A percentile compares a stretch with the other conserved stretches of the same genome.
These are phyloP conservation scores for Fusarium irregulare DNA, from an alignment of 2,329 filamentous ascomycete species.

Conservation along the genomic window DNA sequence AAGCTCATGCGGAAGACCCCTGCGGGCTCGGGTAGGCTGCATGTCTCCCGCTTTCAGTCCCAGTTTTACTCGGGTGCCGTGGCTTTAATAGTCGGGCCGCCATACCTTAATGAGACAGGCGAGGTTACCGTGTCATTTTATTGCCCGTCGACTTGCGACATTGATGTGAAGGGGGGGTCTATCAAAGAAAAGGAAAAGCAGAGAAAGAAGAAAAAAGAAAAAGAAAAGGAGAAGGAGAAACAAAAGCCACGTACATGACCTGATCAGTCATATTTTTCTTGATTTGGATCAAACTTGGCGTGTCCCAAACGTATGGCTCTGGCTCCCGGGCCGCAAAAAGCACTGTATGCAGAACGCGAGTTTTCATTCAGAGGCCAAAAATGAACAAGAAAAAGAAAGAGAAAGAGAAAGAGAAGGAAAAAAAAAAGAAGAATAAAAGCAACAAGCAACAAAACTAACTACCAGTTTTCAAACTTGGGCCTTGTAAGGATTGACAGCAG, in stretches of 20 bases:
- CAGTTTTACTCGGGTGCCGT: slow-evolving; percentile 45
- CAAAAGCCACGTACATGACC: background rate
- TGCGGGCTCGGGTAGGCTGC: slow-evolving; percentile 49
- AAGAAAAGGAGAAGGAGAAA: background rate
- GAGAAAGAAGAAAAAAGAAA: background rate
- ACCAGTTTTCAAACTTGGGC: background rate
- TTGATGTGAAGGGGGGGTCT: background rate
- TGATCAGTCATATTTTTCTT: background rate
- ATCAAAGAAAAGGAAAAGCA: background rate
- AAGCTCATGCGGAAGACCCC: slow-evolving; percentile 51
- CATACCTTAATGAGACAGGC: slow-evolving; percentile 40
- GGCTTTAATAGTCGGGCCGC: slow-evolving; percentile 36
- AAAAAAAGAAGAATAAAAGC: background rate
- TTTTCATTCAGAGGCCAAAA: slow-evolving; percentile 1
- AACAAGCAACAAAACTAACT: background rate
- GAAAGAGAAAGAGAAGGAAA: background rate
- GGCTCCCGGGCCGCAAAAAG: slow-evolving; percentile 2
- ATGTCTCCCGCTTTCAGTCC: slow-evolving; percentile 49
- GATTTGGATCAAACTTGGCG: background rate
- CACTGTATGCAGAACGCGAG: slow-evolving; percentile 6
- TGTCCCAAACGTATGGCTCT: slow-evolving; percentile 23
- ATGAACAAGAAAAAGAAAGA: background rate
- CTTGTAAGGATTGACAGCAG: slow-evolving; percentile 21
- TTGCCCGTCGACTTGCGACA: slow-evolving; percentile 12
- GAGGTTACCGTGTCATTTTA: slow-evolving; percentile 33